Evolutionary conservation across 139 green algal species (phyloP).

Genomic region (Chlorella sp.): DNA sequence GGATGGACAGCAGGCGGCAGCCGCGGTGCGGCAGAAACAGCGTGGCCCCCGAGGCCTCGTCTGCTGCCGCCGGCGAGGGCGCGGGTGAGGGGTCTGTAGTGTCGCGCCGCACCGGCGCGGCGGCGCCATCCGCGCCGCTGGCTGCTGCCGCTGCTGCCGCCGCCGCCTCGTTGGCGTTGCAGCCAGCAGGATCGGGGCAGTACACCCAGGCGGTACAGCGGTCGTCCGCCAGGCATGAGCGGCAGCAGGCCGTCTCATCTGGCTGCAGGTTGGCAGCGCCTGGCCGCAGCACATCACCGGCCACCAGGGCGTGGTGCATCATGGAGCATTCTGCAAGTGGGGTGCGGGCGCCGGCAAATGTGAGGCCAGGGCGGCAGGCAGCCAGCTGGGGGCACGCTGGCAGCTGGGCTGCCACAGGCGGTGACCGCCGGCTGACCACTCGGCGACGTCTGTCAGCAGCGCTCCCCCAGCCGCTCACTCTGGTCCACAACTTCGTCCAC

Average conservation of each 20-base stretch:
- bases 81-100: neutral
- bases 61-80: neutral
- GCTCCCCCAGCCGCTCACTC: neutral
- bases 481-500: constrained; percentile 12
- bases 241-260: constrained; percentile 10
- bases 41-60: neutral
- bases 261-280: constrained; percentile 6
- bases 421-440: neutral
- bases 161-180: neutral
- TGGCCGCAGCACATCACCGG: neutral
- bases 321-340: constrained; percentile 14
- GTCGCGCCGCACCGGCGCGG: too few relatives aligned
- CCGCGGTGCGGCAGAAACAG: constrained; percentile 29
- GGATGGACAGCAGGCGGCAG: constrained; percentile 41
- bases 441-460: neutral
- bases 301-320: constrained; percentile 1
- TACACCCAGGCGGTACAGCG: constrained; percentile 27
- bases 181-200: constrained; percentile 12
- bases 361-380: neutral
- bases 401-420: neutral
- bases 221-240: constrained; percentile 14
- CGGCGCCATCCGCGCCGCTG: too few relatives aligned
- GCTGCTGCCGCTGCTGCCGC: neutral
- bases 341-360: neutral
- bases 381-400: neutral